These are phyloP conservation scores for Mariannaea sp. DNA, from an alignment of 2,329 filamentous ascomycete species.

Conservation along the genomic window DNA sequence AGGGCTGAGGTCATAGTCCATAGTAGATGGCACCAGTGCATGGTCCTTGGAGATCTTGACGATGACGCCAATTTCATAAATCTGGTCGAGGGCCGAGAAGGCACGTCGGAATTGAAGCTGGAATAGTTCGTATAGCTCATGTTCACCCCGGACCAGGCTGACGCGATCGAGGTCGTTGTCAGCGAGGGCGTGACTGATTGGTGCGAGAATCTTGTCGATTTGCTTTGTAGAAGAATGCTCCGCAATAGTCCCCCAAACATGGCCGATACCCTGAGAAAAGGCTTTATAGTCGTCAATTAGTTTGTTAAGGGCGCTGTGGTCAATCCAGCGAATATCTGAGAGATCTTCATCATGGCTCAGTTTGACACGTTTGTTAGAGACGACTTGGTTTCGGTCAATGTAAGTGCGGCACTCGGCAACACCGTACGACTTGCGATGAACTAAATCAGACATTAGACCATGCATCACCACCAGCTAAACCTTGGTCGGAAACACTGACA, in stretches of 20 bases:
- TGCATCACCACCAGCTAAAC: background rate
- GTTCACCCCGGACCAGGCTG: slow-evolving; percentile 17
- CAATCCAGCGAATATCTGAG: slow-evolving; percentile 34
- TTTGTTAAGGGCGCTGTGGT: slow-evolving; percentile 27
- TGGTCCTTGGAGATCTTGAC: slow-evolving; percentile 36
- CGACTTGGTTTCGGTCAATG: slow-evolving; percentile 27
- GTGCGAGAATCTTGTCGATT: slow-evolving; percentile 35
- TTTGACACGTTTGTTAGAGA: slow-evolving; percentile 38
- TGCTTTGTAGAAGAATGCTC: slow-evolving; percentile 24
- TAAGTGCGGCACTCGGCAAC: slow-evolving; percentile 35
- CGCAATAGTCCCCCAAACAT: slow-evolving; percentile 28
- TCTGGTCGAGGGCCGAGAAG: slow-evolving; percentile 28
- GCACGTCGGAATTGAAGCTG: slow-evolving; percentile 26
- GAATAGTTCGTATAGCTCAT: slow-evolving; percentile 34
- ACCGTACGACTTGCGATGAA: slow-evolving; percentile 32
- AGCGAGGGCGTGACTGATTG: slow-evolving; percentile 29
- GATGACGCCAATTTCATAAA: slow-evolving; percentile 39
- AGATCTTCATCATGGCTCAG: slow-evolving; percentile 24
- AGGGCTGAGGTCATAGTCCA: slow-evolving; percentile 30
- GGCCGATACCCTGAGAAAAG: slow-evolving; percentile 31
- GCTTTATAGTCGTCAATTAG: slow-evolving; percentile 33
- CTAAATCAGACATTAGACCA: slow-evolving; percentile 22
- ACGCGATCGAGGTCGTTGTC: slow-evolving; percentile 30
- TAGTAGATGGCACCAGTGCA: slow-evolving; percentile 29
- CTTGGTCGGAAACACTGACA: slow-evolving; percentile 22